These are phyloP conservation scores for Globisporangium spiculum DNA, from an alignment of 352 stramenopile species.

Conservation along the genomic window DNA sequence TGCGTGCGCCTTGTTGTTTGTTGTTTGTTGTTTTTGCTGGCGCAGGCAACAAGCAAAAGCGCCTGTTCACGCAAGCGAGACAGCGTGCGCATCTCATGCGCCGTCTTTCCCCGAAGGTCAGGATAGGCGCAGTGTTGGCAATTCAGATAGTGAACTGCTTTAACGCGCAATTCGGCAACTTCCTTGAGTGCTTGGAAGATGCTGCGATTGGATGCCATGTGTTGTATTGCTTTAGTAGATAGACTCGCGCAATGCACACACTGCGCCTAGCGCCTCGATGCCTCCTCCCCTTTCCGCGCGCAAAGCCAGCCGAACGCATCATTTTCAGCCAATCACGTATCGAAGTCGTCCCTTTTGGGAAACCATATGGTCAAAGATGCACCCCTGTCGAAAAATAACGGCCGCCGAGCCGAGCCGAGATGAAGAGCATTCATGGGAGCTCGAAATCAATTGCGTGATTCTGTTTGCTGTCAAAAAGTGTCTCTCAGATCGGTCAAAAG, in stretches of 20 bases:
- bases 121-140: neutral
- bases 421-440: neutral
- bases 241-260: too few relatives aligned
- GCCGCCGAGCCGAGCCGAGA: neutral
- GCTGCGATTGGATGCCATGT: too few relatives aligned
- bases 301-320: neutral
- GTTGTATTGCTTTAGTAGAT: too few relatives aligned
- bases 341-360: neutral
- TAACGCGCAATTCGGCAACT: too few relatives aligned
- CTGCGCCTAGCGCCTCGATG: neutral
- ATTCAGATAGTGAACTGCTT: too few relatives aligned
- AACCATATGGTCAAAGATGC: neutral
- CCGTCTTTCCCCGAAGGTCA: neutral
- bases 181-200: too few relatives aligned
- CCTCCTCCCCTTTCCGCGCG: neutral
- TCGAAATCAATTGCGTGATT: neutral
- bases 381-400: too few relatives aligned
- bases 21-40: neutral
- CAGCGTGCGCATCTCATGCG: neutral
- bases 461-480: neutral
- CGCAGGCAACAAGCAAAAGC: neutral
- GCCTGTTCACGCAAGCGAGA: neutral
- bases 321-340: neutral
- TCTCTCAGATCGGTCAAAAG: neutral
- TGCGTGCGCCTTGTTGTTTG: neutral